These are phyloP conservation scores for Oxyria digyna DNA, from an alignment of 148 eudicot genomes.

Conservation along the genomic window DNA sequence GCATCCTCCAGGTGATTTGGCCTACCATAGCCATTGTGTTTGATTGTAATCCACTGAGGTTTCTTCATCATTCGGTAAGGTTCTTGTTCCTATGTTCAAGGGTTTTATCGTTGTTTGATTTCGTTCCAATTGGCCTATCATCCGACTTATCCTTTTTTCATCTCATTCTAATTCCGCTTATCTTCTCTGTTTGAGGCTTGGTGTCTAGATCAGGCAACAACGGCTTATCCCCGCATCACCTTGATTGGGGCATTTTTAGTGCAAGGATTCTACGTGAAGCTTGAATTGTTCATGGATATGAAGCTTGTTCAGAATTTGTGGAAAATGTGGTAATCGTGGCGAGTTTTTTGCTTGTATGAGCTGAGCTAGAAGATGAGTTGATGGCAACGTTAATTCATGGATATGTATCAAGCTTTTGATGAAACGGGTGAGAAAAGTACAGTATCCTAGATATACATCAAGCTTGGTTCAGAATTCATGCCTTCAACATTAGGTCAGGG, in stretches of 20 bases:
- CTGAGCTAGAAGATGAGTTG: slow-evolving; percentile 23
- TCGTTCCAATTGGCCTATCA: too few relatives aligned
- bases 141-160: too few relatives aligned
- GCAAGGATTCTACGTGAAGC: slow-evolving; percentile 15
- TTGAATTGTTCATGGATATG: slow-evolving; percentile 32
- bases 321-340: slow-evolving; percentile 45
- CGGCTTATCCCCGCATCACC: too few relatives aligned
- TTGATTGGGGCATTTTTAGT: slow-evolving; percentile 35
- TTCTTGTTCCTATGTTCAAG: too few relatives aligned
- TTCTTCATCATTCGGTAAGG: too few relatives aligned
- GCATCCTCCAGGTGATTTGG: too few relatives aligned
- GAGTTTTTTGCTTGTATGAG: slow-evolving; percentile 54
- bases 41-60: too few relatives aligned
- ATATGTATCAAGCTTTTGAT: slow-evolving; percentile 24
- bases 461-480: slow-evolving; percentile 46
- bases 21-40: too few relatives aligned
- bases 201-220: too few relatives aligned
- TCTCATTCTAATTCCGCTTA: too few relatives aligned
- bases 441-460: slow-evolving; percentile 62
- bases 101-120: too few relatives aligned
- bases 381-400: slow-evolving; percentile 39
- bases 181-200: too few relatives aligned
- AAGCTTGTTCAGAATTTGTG: slow-evolving; percentile 16
- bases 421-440: slow-evolving; percentile 35
- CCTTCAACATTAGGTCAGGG: slow-evolving; percentile 32